Conservation (phyloP, 2,329 filamentous ascomycete species). For the Alternaria sp. region DNA sequence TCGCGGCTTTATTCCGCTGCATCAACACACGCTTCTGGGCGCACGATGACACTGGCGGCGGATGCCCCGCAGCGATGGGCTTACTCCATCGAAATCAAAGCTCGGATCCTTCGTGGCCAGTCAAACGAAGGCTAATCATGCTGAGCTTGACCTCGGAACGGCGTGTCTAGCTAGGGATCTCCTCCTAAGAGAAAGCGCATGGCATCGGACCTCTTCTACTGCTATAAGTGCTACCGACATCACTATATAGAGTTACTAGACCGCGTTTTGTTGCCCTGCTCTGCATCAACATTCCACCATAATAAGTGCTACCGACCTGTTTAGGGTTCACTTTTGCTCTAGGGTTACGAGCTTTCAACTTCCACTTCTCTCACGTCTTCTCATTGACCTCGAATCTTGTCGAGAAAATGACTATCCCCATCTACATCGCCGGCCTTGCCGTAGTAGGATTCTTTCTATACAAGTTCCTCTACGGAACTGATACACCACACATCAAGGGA, state of each 20-base stretch:
- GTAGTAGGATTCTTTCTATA: slow-evolving; percentile 51
- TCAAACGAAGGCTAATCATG: slow-evolving; percentile 10
- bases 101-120: slow-evolving; percentile 3
- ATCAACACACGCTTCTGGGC: neutral
- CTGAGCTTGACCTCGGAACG: slow-evolving; percentile 8
- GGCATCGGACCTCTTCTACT: neutral
- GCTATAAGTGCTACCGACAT: slow-evolving; percentile 15
- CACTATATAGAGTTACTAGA: too few relatives aligned
- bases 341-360: neutral
- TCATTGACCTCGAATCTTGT: neutral
- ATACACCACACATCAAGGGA: slow-evolving; percentile 57
- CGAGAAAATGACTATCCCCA: slow-evolving; percentile 47
- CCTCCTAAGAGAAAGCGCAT: neutral
- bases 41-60: neutral
- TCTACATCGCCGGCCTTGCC: slow-evolving; percentile 51
- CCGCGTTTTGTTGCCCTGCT: too few relatives aligned
- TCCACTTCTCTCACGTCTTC: neutral
- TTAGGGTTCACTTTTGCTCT: neutral
- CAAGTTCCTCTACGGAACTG: slow-evolving; percentile 54
- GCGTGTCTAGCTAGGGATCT: neutral
- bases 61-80: slow-evolving; percentile 6
- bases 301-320: slow-evolving; percentile 12
- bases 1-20: slow-evolving; percentile 25
- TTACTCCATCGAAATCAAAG: neutral
- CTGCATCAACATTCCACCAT: too few relatives aligned